Base-by-base conservation (phyloP, 805 yeast species). In the Lachancea meyersii region DNA sequence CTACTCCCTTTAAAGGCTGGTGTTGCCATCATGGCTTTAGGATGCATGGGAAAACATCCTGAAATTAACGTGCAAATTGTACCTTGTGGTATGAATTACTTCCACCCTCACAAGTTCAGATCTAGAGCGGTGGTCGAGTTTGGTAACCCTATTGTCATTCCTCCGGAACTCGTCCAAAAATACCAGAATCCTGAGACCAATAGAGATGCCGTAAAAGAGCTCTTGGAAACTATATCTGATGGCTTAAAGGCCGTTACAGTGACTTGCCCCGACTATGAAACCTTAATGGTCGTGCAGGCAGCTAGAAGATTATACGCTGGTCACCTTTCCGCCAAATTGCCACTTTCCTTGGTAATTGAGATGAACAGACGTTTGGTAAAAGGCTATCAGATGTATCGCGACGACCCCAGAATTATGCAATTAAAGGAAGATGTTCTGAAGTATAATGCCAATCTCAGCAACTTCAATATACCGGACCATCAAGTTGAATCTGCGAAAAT, bases 21-120 rank as follows among this genome's bases (percentile, higher is more conserved):
- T 48, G 97, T 93, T 7, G 96, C 96, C 2, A 84, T 91, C 44
- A 93, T 91, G 97, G 98, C 97, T 0, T 70, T 93, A 23, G 98
- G 97, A 7, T 93, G 97, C 8, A 77, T 89, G 79, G 84, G 80
- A 19, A 72, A 77, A 46, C 76, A 85, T 53, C 87, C 93, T 0
- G 74, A 76, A 35, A 79, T 84, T 46, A 80, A 81, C 44, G 91
- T 91, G 3, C 80, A 81, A 53, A 86, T 91, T 51, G 95, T 93
- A 11, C 97, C 97, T 3, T 88, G 96, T 60, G 98, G 98, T 32
- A 82, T 93, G 91, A 91, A 91, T 65, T 91, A 91, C 65, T 91
- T 91, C 74, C 95, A 86, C 58, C 91, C 96, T 4, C 95, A 91
- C 67, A 88, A 86, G 61, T 91, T 93, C 67, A 76, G 98, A 63